Evolutionary conservation across 495 filamentous ascomycete species (phyloP), one percentile per base, ranked within the genome.

Genomic region (Trichoderma asperelloides): DNA sequence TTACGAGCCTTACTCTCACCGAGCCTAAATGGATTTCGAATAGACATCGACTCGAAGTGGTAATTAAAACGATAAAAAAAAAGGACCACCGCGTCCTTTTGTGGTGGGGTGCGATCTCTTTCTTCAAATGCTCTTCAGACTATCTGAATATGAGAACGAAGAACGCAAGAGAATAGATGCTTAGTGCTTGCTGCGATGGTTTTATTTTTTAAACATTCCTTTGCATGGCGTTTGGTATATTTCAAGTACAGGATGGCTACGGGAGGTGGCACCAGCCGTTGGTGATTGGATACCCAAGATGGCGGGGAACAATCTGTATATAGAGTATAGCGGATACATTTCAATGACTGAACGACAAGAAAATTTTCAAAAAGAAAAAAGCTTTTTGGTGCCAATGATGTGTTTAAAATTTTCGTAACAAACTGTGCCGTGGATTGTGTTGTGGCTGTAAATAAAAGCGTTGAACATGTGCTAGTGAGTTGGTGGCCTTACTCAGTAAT

Each of bases 1-100:
- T 4, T 85, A 85, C 70, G 83, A 85, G 78, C 83, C 83, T 33
- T 85, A 85, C 69, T 75, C 77, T 66, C 83, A 85, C 66, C 67
- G 74, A 62, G 71, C 72, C 23, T 84, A 79, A 79, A 65, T 39
- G 62, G 5, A 13, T 67, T n/a, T 7, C 28, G 33, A 37, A 37
- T 4, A 8, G 33, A 0, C 9, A 7, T 37, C 33, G 57, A 43
- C 25, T 23, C 21, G 37, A 39, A 4, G n/a, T 40, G 27, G 27
- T 25, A 27, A 41, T 39, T 11, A 28, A 30, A 27, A 27, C 2
- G 11, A 16, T 12, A 8, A 28, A 27, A 7, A 0, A 28, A 60
- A 13, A 12, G 55, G 23, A 23, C 21, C 9, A 6, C 23, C 6
- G 47, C 5, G 13, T 18, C n/a, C 43, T 47, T n/a, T 47, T 47